These are phyloP conservation scores for Kluyveromyces lactis DNA, from an alignment of 805 yeast species.

Conservation along the genomic window DNA sequence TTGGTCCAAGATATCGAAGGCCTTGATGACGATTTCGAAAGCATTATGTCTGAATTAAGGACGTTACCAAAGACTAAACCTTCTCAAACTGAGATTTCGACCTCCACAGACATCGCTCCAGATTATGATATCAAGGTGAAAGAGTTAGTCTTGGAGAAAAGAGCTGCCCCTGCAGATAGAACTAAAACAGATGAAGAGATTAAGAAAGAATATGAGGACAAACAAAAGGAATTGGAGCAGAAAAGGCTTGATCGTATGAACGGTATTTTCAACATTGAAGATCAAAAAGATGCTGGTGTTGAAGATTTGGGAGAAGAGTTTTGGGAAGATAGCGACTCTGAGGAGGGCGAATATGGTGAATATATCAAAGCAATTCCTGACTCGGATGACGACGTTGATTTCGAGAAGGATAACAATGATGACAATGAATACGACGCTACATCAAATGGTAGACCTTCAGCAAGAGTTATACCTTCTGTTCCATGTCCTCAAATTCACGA, in stretches of 20 bases:
- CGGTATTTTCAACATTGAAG: constrained; percentile 44
- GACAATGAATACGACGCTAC: constrained; percentile 25
- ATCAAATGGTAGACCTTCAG: constrained; percentile 13
- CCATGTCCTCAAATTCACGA: constrained; percentile 44
- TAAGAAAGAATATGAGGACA: constrained; percentile 50
- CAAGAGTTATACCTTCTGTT: constrained; percentile 14
- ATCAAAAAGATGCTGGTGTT: constrained; percentile 40
- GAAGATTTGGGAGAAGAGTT: constrained; percentile 66
- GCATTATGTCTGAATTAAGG: constrained; percentile 50
- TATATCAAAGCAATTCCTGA: constrained; percentile 29
- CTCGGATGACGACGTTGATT: constrained; percentile 34
- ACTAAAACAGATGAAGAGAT: constrained; percentile 73
- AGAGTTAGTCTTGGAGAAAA: constrained; percentile 58
- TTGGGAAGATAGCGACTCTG: constrained; percentile 50
- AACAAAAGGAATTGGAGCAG: constrained; percentile 52
- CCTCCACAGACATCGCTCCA: constrained; percentile 33
- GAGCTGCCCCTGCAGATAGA: constrained; percentile 76
- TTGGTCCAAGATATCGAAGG: constrained; percentile 54
- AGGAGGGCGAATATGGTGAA: constrained; percentile 31
- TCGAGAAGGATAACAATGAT: neutral
- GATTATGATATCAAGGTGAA: constrained; percentile 61
- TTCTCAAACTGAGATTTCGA: constrained; percentile 26
- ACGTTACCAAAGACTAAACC: constrained; percentile 12
- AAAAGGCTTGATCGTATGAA: constrained; percentile 69
- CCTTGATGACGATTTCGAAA: constrained; percentile 67